phyloP scores from a whole-genome alignment of 2,329 filamentous ascomycete genomes.

The Macrophomina phaseolina region DNA sequence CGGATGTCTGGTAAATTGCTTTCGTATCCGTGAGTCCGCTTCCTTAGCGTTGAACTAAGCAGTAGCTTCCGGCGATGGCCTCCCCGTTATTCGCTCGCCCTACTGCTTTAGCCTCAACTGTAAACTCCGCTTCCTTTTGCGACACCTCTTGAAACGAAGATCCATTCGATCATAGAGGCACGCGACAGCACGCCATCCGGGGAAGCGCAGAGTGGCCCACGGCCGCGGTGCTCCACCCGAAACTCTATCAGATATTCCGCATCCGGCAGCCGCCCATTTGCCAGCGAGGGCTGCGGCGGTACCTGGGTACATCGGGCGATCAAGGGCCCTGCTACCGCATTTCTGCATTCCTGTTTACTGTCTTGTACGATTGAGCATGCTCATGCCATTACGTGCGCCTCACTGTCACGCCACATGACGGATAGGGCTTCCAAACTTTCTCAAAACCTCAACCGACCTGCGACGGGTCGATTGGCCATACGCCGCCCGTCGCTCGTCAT shows the following conservation, averaged over 20 bases:
- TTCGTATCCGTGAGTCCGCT: not conserved
- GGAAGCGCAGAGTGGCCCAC: not conserved
- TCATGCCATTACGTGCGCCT: not conserved
- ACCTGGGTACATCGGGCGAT: not conserved
- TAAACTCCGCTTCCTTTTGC: not conserved
- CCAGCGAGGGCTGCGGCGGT: not conserved
- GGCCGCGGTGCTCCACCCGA: not conserved
- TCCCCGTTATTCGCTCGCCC: not conserved
- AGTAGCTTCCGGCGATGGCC: constrained; percentile 12
- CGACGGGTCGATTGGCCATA: not conserved
- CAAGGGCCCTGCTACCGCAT: not conserved
- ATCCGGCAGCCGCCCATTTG: constrained; percentile 1
- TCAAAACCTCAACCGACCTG: not conserved
- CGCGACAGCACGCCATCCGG: not conserved
- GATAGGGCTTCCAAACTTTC: not conserved
- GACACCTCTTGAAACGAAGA: constrained; percentile 4
- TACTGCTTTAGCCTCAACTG: not conserved
- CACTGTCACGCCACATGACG: not conserved
- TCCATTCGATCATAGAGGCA: constrained; percentile 2
- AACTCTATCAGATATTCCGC: not conserved
- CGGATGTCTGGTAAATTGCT: constrained; percentile 15
- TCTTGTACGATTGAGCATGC: not conserved
- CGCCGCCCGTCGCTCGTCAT: not conserved
- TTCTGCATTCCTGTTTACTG: no score
- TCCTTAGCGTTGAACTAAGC: constrained; percentile 12